phyloP scores from a whole-genome alignment of 495 filamentous ascomycete species.

The Penicillium coffeae region DNA sequence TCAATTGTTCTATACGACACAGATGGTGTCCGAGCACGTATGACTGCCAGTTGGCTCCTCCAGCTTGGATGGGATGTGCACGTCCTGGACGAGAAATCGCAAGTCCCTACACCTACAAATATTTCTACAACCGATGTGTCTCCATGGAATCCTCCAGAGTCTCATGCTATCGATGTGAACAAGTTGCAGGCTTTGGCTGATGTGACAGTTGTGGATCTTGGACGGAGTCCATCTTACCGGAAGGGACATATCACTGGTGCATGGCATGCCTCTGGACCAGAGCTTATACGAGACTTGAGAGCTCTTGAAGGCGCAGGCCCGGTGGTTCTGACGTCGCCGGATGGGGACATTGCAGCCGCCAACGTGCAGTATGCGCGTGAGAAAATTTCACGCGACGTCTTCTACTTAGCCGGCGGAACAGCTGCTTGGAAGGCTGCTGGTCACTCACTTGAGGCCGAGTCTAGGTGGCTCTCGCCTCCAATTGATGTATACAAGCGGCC shows the following conservation, averaged over 20 bases:
- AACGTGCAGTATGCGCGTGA: constrained; percentile 23
- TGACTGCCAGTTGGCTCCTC: constrained; percentile 24
- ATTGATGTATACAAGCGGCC: constrained; percentile 27
- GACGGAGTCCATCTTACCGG: constrained; percentile 21
- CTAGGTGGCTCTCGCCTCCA: constrained; percentile 19
- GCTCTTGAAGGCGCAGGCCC: constrained; percentile 4
- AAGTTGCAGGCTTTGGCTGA: constrained; percentile 3
- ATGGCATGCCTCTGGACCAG: constrained; percentile 24
- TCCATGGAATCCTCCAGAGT: neutral
- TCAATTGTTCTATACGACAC: constrained; percentile 25
- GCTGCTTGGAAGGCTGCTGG: constrained; percentile 18
- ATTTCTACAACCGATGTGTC: neutral
- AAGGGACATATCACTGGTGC: constrained; percentile 25
- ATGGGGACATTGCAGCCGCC: constrained; percentile 36
- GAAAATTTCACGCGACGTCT: constrained; percentile 4
- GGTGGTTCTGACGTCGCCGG: constrained; percentile 24
- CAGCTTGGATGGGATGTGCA: constrained; percentile 28
- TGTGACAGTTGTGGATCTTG: constrained; percentile 21
- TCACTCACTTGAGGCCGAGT: constrained; percentile 15
- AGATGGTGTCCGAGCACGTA: constrained; percentile 21
- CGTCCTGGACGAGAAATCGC: constrained; percentile 10
- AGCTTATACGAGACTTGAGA: constrained; percentile 17
- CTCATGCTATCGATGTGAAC: constrained; percentile 7
- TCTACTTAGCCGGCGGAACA: constrained; percentile 20
- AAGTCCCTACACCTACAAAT: constrained; percentile 1